These are phyloP conservation scores for Xylaria longipes DNA, from an alignment of 495 filamentous ascomycete species.

Conservation along the genomic window DNA sequence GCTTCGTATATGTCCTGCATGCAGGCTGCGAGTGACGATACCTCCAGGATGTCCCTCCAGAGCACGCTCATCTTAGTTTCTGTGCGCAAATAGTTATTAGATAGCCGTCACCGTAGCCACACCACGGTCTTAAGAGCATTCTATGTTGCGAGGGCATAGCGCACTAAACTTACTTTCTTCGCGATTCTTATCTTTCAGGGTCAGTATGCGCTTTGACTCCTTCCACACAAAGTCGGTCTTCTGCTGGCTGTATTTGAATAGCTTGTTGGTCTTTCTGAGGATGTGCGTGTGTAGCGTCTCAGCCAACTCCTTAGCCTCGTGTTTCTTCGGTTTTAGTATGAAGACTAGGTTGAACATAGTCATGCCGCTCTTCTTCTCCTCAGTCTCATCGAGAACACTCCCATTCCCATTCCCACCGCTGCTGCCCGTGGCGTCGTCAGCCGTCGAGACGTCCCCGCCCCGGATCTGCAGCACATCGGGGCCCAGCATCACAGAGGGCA, in stretches of 20 bases:
- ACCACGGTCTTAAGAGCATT: background rate
- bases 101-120: background rate
- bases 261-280: constrained; percentile 86
- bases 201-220: constrained; percentile 78
- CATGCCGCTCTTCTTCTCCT: constrained; percentile 70
- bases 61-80: constrained; percentile 61
- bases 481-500: constrained; percentile 23
- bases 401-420: constrained; percentile 38
- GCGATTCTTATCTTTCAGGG: constrained; percentile 77
- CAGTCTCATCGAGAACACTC: constrained; percentile 52
- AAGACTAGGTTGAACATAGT: constrained; percentile 98
- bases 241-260: constrained; percentile 88
- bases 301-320: constrained; percentile 76
- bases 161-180: constrained; percentile 67
- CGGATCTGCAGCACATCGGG: constrained; percentile 45
- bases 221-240: constrained; percentile 86
- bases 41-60: constrained; percentile 73
- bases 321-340: constrained; percentile 77
- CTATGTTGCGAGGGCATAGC: background rate
- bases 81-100: constrained; percentile 30
- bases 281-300: constrained; percentile 86
- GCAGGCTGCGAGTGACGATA: constrained; percentile 81
- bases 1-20: constrained; percentile 81
- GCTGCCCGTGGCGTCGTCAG: constrained; percentile 40
- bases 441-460: constrained; percentile 42